Conservation (phyloP, 2,329 filamentous ascomycete species). For the Cryoendolithus antarcticus region DNA sequence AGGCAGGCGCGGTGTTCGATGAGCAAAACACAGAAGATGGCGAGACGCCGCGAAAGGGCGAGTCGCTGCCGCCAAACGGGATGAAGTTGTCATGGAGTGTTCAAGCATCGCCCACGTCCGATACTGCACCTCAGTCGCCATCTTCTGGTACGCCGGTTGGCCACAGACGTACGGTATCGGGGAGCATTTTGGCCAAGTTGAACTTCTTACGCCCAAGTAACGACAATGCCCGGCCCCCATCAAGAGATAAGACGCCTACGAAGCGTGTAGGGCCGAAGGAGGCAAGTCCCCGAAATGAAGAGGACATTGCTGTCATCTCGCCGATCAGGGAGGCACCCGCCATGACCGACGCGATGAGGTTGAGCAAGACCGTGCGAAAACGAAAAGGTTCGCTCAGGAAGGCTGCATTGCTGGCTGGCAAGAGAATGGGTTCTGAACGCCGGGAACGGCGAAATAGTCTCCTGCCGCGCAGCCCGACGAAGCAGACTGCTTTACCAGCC, state of each 20-base stretch:
- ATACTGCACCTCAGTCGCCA: too few relatives aligned
- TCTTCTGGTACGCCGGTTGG: conserved; percentile 6
- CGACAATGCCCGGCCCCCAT: conserved; percentile 20
- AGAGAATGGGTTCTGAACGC: conserved; percentile 45
- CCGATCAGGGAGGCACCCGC: background rate
- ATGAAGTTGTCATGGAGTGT: background rate
- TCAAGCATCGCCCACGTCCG: background rate
- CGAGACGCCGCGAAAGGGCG: too few relatives aligned
- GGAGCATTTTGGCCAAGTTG: conserved; percentile 55
- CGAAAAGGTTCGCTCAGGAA: conserved; percentile 79
- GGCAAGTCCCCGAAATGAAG: conserved; percentile 12
- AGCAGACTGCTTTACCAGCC: conserved; percentile 3
- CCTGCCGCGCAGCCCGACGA: conserved; percentile 26
- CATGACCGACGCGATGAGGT: background rate
- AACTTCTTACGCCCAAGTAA: conserved; percentile 50
- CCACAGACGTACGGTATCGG: conserved; percentile 46
- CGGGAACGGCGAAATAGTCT: conserved; percentile 33
- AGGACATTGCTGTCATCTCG: conserved; percentile 1
- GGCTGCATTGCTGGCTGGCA: conserved; percentile 68
- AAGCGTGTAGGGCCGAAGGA: conserved; percentile 21
- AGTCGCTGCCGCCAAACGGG: background rate
- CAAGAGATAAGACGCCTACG: conserved; percentile 19
- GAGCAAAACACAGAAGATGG: too few relatives aligned
- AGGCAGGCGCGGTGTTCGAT: background rate
- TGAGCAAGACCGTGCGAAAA: conserved; percentile 44